phyloP scores from a whole-genome alignment of 331 rosid genomes.

The Acacia pycnantha region DNA sequence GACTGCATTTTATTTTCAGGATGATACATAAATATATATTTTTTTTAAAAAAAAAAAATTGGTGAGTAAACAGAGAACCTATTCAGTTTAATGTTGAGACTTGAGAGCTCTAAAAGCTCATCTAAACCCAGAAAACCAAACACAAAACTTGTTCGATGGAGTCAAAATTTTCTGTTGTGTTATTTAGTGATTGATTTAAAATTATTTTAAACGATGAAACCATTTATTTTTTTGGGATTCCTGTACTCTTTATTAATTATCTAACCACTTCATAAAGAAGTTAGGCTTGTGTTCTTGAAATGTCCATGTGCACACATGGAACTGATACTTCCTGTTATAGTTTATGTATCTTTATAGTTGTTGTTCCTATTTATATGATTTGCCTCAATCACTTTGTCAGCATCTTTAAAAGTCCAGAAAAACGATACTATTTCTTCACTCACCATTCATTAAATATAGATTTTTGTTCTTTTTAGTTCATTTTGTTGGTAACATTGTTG shows the following conservation, averaged over 20 bases:
- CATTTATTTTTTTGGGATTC: neutral
- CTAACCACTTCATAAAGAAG: constrained; percentile 20
- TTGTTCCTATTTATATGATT: neutral
- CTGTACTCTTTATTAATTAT: neutral
- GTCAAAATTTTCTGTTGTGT: neutral
- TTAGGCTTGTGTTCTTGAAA: constrained; percentile 28
- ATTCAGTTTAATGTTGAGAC: neutral
- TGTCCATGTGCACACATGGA: neutral
- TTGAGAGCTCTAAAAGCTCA: neutral
- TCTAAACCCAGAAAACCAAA: too few species aligned
- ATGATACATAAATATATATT: neutral
- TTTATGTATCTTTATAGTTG: neutral
- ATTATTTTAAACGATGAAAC: too few species aligned
- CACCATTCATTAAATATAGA: neutral
- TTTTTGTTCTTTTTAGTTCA: too few species aligned
- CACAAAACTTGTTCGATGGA: neutral
- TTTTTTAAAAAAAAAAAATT: too few species aligned
- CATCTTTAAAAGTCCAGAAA: neutral
- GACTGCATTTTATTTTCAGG: neutral
- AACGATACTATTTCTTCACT: neutral
- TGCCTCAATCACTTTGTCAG: neutral
- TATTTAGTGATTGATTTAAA: neutral
- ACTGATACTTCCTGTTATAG: neutral
- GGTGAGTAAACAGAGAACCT: neutral
- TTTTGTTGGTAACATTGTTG: too few species aligned